A percentile compares a stretch with the other conserved stretches of the same genome.
These are phyloP conservation scores for Aspergillus candidus DNA, from an alignment of 2,329 filamentous ascomycete genomes.

Conservation along the genomic window DNA sequence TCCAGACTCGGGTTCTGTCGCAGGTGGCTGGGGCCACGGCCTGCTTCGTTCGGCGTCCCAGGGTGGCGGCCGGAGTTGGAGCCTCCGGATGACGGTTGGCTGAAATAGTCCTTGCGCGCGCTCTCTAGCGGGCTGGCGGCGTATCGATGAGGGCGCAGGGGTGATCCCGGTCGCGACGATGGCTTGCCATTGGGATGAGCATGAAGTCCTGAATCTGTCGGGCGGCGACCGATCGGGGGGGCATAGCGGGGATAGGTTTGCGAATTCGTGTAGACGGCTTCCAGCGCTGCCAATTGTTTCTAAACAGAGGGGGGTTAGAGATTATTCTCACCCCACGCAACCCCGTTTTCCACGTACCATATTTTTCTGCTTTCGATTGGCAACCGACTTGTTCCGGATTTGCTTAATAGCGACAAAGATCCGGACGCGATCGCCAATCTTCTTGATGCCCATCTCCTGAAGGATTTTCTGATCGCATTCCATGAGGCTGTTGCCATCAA, in stretches of 20 bases:
- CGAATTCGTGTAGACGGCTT: constrained; percentile 41
- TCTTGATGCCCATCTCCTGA: constrained; percentile 97
- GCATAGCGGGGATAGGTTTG: no score
- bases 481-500: constrained; percentile 92
- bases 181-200: constrained; percentile 48
- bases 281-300: constrained; percentile 79
- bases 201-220: constrained; percentile 38
- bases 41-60: constrained; percentile 58
- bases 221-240: constrained; percentile 51
- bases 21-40: constrained; percentile 62
- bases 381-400: constrained; percentile 67
- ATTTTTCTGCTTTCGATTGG: constrained; percentile 76
- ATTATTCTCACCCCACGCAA: background rate
- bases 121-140: constrained; percentile 53
- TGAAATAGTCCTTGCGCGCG: constrained; percentile 52
- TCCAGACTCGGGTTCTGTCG: constrained; percentile 80
- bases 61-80: constrained; percentile 51
- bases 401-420: constrained; percentile 83
- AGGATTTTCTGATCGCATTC: constrained; percentile 96
- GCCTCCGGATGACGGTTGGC: constrained; percentile 48
- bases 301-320: constrained; percentile 34
- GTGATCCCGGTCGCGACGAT: constrained; percentile 65
- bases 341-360: constrained; percentile 53
- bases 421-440: constrained; percentile 91
- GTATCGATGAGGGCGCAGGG: constrained; percentile 58